Evolutionary conservation across 805 yeast genomes (phyloP).

Genomic region (Saccharomycopsis selenospora): DNA sequence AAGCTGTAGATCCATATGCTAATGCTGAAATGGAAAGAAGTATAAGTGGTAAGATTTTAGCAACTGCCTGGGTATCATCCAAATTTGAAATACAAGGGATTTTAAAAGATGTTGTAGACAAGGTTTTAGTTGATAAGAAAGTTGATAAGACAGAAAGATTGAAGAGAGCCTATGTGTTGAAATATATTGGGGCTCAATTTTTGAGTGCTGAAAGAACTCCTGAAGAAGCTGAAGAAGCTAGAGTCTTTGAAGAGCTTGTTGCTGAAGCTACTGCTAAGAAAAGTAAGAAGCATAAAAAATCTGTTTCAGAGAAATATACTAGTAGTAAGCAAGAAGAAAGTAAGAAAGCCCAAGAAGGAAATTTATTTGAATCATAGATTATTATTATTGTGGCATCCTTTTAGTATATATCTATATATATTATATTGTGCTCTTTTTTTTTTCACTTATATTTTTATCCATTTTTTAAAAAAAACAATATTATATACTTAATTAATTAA

Average conservation of each 20-base stretch:
- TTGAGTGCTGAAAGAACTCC: conserved; percentile 59
- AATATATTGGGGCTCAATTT: conserved; percentile 66
- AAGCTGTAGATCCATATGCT: conserved; percentile 48
- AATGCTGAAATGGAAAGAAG: conserved; percentile 73
- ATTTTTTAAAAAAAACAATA: too few species aligned
- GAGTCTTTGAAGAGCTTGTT: conserved; percentile 85
- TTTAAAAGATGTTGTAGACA: conserved; percentile 76
- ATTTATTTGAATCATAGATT: conserved; percentile 11
- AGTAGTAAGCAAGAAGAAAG: conserved; percentile 15
- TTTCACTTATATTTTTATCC: too few species aligned
- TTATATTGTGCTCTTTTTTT: too few species aligned
- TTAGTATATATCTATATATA: too few species aligned
- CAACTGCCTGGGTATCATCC: conserved; percentile 94
- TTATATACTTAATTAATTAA: too few species aligned
- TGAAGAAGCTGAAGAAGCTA: conserved; percentile 89
- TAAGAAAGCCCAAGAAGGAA: conserved; percentile 16
- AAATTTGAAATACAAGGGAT: conserved; percentile 76
- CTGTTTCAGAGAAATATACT: neutral
- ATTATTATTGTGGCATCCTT: neutral
- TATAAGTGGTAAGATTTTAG: conserved; percentile 81
- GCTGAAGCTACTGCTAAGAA: conserved; percentile 70
- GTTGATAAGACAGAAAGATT: conserved; percentile 55
- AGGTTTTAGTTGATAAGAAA: conserved; percentile 60
- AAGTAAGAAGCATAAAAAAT: conserved; percentile 41
- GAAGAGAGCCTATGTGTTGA: conserved; percentile 73